Evolutionary conservation across 1,139 yeast genomes (phyloP), one percentile per base, ranked within the genome.

Genomic region (Geotrichum restrictum): DNA sequence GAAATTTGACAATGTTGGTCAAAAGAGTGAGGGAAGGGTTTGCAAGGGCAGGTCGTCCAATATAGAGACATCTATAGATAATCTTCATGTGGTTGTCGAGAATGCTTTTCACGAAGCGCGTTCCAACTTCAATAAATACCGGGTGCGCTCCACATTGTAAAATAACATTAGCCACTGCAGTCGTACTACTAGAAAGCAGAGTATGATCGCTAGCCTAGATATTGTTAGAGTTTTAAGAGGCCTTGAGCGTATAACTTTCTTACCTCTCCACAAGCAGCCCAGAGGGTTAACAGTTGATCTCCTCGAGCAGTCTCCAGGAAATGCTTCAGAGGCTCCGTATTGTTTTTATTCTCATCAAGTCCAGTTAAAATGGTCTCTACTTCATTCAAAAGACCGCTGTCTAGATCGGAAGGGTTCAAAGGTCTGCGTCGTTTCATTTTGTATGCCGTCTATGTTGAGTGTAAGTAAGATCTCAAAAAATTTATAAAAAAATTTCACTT

Each of bases 61-160:
- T 78, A 56, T 77, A 79, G 44, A 89, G 70, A 22, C 86, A 82
- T 61, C 95, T 74, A 67, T 86, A 87, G 3, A 89, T 71, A 21
- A 82, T 77, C 61, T 83, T 85, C 47, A 78, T 66, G 63, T 85
- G 79, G 52, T 75, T 77, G 1, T 75, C 73, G 18, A 88, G 67
- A 8, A 88, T 69, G 19, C 77, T 77, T 34, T 66, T 58, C 36
- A 65, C 74, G 54, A 83, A 78, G 48, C 80, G 67, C 4, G 70
- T 69, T 1, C 69, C 73, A 24, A 58, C 52, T 33, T 57, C 60
- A 8, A 56, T 48, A 19, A 64, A 54, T 6, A 53, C 54, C 2
- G 59, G 52, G 36, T 57, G 52, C 34, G 41, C 48, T 10, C 52
- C 51, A 32, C 54, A 54, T 21, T 34, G 37, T 1, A 14, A 4